Percentiles rank a stretch among this genome's conserved stretches.
Evolutionary conservation across 148 eudicot genomes (phyloP).

Genomic region (Silene uniflora): DNA sequence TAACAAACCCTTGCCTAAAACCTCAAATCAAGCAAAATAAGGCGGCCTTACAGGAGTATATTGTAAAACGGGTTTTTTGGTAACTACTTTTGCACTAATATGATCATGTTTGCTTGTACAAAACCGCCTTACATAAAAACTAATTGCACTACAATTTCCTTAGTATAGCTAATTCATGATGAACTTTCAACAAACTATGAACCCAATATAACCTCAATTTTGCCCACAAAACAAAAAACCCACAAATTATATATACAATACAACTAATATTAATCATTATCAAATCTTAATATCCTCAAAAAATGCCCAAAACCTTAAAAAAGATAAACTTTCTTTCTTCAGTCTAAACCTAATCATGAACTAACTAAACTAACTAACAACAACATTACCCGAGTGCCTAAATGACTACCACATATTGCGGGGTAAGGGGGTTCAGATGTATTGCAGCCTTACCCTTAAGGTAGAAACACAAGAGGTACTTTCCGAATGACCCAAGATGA

Average conservation of each 20-base stretch:
- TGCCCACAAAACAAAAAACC: not conserved
- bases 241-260: not conserved
- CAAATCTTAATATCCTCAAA: not conserved
- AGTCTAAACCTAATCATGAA: not conserved
- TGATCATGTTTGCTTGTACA: too few species aligned
- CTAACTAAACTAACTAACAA: not conserved
- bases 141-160: not conserved
- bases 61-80: too few species aligned
- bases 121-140: too few species aligned
- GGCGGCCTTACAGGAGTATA: too few species aligned
- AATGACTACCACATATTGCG: too few species aligned
- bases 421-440: too few species aligned
- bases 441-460: too few species aligned
- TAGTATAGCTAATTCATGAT: not conserved
- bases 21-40: constrained; percentile 18
- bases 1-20: constrained; percentile 11
- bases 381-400: too few species aligned
- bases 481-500: too few species aligned
- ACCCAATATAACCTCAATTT: not conserved
- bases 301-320: not conserved
- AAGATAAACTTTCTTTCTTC: too few species aligned
- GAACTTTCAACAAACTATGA: not conserved
- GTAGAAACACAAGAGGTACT: too few species aligned
- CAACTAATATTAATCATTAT: not conserved
- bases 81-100: too few species aligned